Base-by-base conservation (phyloP, 2,329 filamentous ascomycete genomes). In the Colletotrichum chlorophyti region DNA sequence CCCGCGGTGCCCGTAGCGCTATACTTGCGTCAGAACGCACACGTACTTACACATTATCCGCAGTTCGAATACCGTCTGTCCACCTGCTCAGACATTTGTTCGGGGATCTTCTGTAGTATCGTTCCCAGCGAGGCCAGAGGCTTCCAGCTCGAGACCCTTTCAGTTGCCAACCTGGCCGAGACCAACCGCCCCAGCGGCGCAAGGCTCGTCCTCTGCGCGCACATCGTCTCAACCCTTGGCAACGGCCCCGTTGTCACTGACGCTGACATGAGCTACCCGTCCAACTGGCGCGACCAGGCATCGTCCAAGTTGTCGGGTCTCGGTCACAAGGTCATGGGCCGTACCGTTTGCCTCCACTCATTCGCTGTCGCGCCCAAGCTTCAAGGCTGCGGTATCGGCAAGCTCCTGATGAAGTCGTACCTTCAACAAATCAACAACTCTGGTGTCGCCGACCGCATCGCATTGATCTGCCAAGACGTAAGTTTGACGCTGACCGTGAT, bases 271-370 rank as follows among this genome's bases (percentile, higher is more conserved):
- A 83, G 80, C 19, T 80, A 88, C 37, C 91, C 92, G 1, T 72
- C 77, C 34, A 82, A 89, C 69, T 94, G 90, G 88, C 77, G 80
- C 60, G 77, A 79, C 45, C 74, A 76, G 45, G 74, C 74, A 53
- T 70, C 64, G 19, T 66, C 57, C 43, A 63, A 61, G 40, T 43
- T 42, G 21, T 50, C 62, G 14, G 69, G 49, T 73, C 68, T 86
- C 9, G 91, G 91, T 27, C 91, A 96, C 72, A 84, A 90, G 65
- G 85, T 91, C 58, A 77, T 79, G 14, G 92, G 92, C 34, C 76
- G 86, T 38, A 96, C 91, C 0, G 82, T 97, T 53, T 91, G 87
- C 53, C 76, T 97, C 46, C 93, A 97, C 74, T 94, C 91, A 0
- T 80, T 97, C 5, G 91, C 90, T 15, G 88, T 97, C 6, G 80